Percentiles rank a stretch among this genome's conserved stretches.
Evolutionary conservation across 1,284 basidiomycete species (phyloP).

Genomic region (Rugosomyces carneus): DNA sequence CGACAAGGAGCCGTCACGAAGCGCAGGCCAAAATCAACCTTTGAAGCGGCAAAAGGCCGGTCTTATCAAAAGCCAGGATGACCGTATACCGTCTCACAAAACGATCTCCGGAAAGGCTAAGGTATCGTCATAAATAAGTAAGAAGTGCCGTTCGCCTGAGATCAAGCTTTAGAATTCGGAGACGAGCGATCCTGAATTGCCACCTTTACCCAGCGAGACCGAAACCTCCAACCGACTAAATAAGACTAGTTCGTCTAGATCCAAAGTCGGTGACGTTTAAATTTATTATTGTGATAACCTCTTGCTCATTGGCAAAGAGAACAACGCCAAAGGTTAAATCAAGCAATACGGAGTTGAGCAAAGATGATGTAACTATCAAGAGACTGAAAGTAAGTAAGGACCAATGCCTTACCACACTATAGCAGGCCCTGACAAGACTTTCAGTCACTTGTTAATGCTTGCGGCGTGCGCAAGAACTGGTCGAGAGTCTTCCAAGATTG

Average conservation of each 20-base stretch:
- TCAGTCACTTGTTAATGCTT: constrained; percentile 67
- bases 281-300: too few relatives aligned
- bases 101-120: not conserved
- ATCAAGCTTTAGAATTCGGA: constrained; percentile 1
- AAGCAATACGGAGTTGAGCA: constrained; percentile 25
- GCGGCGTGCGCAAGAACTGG: constrained; percentile 81
- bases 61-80: constrained; percentile 1
- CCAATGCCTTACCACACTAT: not conserved
- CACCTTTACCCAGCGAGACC: constrained; percentile 9
- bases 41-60: constrained; percentile 9
- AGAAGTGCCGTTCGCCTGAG: not conserved
- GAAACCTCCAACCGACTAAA: not conserved
- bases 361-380: constrained; percentile 57
- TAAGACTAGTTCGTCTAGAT: constrained; percentile 8
- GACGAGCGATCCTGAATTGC: constrained; percentile 9
- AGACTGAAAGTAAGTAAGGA: constrained; percentile 46
- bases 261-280: constrained; percentile 3
- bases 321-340: constrained; percentile 21
- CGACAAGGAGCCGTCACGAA: not conserved
- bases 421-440: not conserved
- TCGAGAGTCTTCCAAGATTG: constrained; percentile 66
- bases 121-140: not conserved
- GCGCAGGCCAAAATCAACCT: not conserved
- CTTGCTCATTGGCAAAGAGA: constrained; percentile 9
- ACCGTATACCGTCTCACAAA: not conserved